phyloP scores from a whole-genome alignment of 2,329 filamentous ascomycete genomes.

The Aspergillus sp. region DNA sequence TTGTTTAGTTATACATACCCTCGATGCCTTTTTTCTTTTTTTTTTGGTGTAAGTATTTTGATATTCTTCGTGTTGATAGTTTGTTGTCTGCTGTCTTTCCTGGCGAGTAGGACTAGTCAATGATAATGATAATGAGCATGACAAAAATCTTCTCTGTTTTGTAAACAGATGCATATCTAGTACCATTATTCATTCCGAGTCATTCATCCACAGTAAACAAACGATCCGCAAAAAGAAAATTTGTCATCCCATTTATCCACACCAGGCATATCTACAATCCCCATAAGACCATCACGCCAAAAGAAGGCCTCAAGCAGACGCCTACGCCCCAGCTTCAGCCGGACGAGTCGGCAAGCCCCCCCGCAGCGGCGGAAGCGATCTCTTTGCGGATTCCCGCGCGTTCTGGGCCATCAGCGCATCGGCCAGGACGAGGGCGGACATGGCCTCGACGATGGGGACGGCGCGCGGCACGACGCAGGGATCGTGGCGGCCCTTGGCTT shows the following conservation, averaged over 20 bases:
- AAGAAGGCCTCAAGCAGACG: too few relatives aligned
- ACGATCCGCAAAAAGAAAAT: too few relatives aligned
- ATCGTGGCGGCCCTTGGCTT: constrained; percentile 89
- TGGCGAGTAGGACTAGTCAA: too few relatives aligned
- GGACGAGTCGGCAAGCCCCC: constrained; percentile 28
- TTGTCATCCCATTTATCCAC: too few relatives aligned
- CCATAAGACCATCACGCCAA: too few relatives aligned
- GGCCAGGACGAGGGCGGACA: constrained; percentile 80
- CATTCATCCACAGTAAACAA: too few relatives aligned
- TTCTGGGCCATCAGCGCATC: constrained; percentile 81
- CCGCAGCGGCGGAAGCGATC: constrained; percentile 35
- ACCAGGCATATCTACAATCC: too few relatives aligned
- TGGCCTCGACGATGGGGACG: constrained; percentile 64
- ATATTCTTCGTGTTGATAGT: neutral
- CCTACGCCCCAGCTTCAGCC: too few relatives aligned
- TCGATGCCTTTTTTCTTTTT: too few relatives aligned
- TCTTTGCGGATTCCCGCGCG: constrained; percentile 44
- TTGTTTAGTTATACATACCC: too few relatives aligned
- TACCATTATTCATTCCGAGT: neutral
- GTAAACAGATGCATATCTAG: neutral
- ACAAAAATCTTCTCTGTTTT: neutral
- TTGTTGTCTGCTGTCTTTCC: too few relatives aligned
- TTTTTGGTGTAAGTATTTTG: neutral
- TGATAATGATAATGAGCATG: neutral
- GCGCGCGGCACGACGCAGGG: constrained; percentile 85